These are phyloP conservation scores for Epichloe hybrida DNA, from an alignment of 2,329 filamentous ascomycete genomes.

Conservation along the genomic window DNA sequence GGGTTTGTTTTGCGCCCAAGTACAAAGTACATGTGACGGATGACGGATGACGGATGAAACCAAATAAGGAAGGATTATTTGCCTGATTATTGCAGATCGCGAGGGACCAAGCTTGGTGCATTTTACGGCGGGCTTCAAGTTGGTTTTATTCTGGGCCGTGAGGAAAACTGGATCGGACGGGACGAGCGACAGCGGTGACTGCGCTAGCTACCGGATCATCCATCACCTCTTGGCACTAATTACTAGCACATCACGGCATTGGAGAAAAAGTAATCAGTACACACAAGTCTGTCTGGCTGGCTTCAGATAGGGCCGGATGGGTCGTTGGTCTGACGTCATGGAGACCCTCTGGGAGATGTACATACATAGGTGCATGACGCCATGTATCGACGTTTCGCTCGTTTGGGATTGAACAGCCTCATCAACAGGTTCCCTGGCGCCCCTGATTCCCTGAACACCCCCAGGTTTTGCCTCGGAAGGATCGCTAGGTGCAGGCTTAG, in stretches of 20 bases:
- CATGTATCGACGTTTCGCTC: not conserved
- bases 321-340: conserved; percentile 12
- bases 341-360: conserved; percentile 7
- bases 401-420: not conserved
- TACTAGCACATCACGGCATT: not conserved
- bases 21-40: not conserved
- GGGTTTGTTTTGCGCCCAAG: too few species aligned
- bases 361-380: conserved; percentile 7
- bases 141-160: conserved; percentile 3
- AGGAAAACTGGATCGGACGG: not conserved
- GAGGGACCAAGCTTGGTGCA: not conserved
- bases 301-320: not conserved
- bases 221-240: not conserved
- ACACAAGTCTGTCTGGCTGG: too few species aligned
- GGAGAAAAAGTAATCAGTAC: not conserved
- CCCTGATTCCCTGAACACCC: too few species aligned
- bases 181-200: not conserved
- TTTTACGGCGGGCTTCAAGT: not conserved
- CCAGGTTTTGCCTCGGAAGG: too few species aligned
- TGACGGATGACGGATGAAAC: not conserved
- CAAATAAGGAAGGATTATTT: not conserved
- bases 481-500: too few species aligned
- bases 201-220: not conserved
- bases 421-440: too few species aligned
- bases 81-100: not conserved